Conservation (phyloP, 83 land plant genomes). For the Thuja plicata region DNA sequence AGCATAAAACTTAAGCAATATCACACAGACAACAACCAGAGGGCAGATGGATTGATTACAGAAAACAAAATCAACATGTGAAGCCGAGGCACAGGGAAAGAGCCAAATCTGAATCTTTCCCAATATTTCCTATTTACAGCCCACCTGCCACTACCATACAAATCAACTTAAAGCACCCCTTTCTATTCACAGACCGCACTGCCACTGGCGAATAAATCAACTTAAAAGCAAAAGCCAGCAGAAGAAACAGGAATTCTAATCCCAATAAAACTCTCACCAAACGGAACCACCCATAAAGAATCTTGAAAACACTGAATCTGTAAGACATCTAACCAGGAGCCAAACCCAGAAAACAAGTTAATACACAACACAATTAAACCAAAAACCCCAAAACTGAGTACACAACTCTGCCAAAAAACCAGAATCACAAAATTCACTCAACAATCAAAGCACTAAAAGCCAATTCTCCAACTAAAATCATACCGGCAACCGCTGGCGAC, state of each 20-base stretch:
- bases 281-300: background rate
- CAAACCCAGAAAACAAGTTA: background rate
- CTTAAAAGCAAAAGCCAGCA: background rate
- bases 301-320: background rate
- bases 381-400: background rate
- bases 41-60: background rate
- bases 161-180: background rate
- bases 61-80: background rate
- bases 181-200: background rate
- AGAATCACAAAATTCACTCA: background rate
- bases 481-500: slow-evolving; percentile 35
- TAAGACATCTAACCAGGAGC: background rate
- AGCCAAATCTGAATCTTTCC: background rate
- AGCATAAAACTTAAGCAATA: too few species aligned
- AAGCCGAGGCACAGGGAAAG: background rate
- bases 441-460: background rate
- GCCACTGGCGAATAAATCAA: background rate
- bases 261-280: background rate
- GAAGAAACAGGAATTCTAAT: background rate
- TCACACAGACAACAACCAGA: too few species aligned
- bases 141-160: background rate
- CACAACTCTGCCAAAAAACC: background rate
- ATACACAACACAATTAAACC: background rate
- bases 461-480: too few species aligned
- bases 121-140: background rate